These are phyloP conservation scores for Leavenworthia alabamica DNA, from an alignment of 345 rosid genomes.

Conservation along the genomic window DNA sequence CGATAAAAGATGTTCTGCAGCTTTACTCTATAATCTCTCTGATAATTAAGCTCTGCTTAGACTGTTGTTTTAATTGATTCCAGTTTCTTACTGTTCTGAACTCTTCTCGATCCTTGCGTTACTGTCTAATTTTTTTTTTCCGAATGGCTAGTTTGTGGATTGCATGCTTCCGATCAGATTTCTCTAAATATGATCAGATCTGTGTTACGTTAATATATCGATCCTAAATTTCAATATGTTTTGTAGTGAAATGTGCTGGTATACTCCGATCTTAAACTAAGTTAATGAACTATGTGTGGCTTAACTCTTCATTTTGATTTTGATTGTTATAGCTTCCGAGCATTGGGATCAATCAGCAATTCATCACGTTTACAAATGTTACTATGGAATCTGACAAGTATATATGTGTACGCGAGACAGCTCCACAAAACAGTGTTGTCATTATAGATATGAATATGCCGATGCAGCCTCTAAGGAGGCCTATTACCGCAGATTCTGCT, in stretches of 20 bases:
- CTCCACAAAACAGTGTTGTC: slow-evolving; percentile 81
- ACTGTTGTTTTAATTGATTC: slow-evolving; percentile 6
- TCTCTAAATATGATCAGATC: slow-evolving; percentile 27
- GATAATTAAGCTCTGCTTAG: not conserved
- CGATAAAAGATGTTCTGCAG: not conserved
- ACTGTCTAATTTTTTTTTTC: not conserved
- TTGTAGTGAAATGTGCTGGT: slow-evolving; percentile 5
- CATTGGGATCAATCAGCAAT: slow-evolving; percentile 69
- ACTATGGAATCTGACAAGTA: slow-evolving; percentile 90
- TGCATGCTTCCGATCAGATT: slow-evolving; percentile 17
- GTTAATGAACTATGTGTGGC: slow-evolving; percentile 6
- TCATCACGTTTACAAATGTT: slow-evolving; percentile 70
- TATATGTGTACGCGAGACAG: too few relatives aligned
- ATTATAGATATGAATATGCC: slow-evolving; percentile 83
- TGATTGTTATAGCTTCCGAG: slow-evolving; percentile 50
- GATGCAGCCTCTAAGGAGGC: slow-evolving; percentile 72
- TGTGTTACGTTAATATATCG: not conserved
- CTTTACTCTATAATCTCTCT: slow-evolving; percentile 4
- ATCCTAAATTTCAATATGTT: not conserved
- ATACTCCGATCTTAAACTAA: slow-evolving; percentile 9
- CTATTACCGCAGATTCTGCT: slow-evolving; percentile 82
- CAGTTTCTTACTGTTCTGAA: not conserved
- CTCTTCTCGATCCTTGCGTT: slow-evolving; percentile 13
- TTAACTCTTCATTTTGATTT: slow-evolving; percentile 15
- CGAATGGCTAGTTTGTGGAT: not conserved